Conservation (phyloP, 352 stramenopile species). For the Phytophthora ramorum region DNA sequence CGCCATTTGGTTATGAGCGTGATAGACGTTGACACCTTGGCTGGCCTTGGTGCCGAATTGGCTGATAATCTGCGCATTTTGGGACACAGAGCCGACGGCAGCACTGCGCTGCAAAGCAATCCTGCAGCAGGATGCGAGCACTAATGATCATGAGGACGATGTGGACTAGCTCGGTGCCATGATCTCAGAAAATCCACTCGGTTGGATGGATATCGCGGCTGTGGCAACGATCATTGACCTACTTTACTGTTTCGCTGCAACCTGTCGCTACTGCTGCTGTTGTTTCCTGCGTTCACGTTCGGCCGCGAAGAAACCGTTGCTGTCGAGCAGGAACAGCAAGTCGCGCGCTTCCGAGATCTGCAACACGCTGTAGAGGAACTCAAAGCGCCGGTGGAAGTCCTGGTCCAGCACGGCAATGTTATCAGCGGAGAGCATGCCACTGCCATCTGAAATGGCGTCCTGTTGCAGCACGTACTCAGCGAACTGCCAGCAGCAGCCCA, state of each 20-base stretch:
- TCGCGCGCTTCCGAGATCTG: conserved; percentile 68
- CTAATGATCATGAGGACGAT: background rate
- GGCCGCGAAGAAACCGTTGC: conserved; percentile 68
- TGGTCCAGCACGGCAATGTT: conserved; percentile 50
- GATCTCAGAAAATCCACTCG: conserved; percentile 40
- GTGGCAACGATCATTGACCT: conserved; percentile 10
- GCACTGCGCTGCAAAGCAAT: background rate
- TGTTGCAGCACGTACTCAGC: conserved; percentile 68
- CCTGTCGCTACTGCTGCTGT: conserved; percentile 23
- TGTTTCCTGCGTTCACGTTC: conserved; percentile 46
- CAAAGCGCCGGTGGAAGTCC: conserved; percentile 67
- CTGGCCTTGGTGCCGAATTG: background rate
- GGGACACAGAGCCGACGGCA: background rate
- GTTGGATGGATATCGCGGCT: conserved; percentile 32
- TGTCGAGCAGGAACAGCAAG: conserved; percentile 78
- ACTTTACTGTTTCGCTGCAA: conserved; percentile 11
- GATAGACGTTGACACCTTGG: background rate
- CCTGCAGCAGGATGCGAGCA: background rate
- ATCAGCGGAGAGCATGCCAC: conserved; percentile 30
- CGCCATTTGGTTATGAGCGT: conserved; percentile 1
- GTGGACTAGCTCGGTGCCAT: conserved; percentile 5
- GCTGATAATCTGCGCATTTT: background rate
- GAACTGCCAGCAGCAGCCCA: conserved; percentile 76
- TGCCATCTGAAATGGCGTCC: conserved; percentile 13
- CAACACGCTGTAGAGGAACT: conserved; percentile 69